Evolutionary conservation across 495 filamentous ascomycete species (phyloP), one percentile per base, ranked within the genome.

Genomic region (Trichoderma orchidacearum): DNA sequence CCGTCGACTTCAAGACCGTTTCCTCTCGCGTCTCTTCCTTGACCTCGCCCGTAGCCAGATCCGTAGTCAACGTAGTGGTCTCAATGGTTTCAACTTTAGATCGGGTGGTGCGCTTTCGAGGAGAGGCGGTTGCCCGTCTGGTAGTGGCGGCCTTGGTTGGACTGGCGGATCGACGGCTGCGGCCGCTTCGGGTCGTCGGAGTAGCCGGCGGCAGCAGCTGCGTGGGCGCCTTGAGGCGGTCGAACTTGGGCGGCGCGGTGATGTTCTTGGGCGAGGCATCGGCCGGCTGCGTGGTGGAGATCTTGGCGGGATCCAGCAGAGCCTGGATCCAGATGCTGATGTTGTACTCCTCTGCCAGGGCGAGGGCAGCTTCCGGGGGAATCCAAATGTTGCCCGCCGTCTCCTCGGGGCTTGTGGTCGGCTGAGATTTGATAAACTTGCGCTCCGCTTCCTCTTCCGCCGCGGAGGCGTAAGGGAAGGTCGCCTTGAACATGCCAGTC

Each of bases 401-500:
- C 72, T 98, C 93, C 60, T 96, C 89, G 54, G 78, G 78, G 59
- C 88, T 91, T 3, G 90, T 94, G 6, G 83, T 82, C 30, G 80
- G 70, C 21, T 92, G 81, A 11, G 74, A 75, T 69, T 93, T 95
- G 64, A 97, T 78, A 62, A 89, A 92, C 60, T 84, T 86, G 59
- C 91, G 85, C 76, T 98, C 93, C 7, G 73, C 74, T 59, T 85
- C 83, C 70, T 98, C 93, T 66, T 98, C 94, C 6, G 83, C 80
- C 30, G 79, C 71, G 57, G 85, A 84, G 13, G 93, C 90, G 78
- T 90, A 97, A 3, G 93, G 93, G 68, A 96, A 98, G 5, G 92
- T 89, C 56, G 94, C 94, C 73, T 97, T 98, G 78, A 97, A 98
- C 94, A 98, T 97, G 66, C 94, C 93, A 54, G 93, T 97, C 5